Percentiles rank a stretch among this genome's conserved stretches.
These are phyloP conservation scores for Tuber melanosporum DNA, from an alignment of 495 filamentous ascomycete species.

Conservation along the genomic window DNA sequence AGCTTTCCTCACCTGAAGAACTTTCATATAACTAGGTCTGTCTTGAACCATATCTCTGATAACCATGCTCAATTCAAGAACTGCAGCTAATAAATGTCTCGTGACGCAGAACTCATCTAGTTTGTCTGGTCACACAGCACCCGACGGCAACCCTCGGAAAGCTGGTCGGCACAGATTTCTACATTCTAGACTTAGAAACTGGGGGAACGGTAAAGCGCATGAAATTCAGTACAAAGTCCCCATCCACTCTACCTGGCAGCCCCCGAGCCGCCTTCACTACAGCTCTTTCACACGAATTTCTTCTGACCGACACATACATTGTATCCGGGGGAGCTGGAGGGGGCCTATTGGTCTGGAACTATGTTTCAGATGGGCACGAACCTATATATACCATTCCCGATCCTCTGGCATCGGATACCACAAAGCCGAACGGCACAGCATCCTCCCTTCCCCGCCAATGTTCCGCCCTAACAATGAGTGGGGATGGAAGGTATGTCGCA, in stretches of 20 bases:
- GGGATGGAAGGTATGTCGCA: slow-evolving; percentile 37
- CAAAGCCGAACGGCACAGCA: slow-evolving; percentile 14
- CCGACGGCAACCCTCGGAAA: slow-evolving; percentile 33
- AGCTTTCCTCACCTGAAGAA: slow-evolving; percentile 40
- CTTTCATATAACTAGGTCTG: slow-evolving; percentile 40
- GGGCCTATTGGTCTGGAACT: slow-evolving; percentile 41
- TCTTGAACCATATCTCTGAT: not conserved
- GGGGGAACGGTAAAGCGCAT: slow-evolving; percentile 29
- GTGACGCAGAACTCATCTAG: slow-evolving; percentile 31
- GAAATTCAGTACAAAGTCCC: slow-evolving; percentile 28
- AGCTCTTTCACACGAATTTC: slow-evolving; percentile 39
- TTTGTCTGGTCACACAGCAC: slow-evolving; percentile 39
- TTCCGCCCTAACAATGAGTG: slow-evolving; percentile 38
- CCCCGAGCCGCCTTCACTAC: slow-evolving; percentile 35
- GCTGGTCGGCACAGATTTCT: slow-evolving; percentile 39
- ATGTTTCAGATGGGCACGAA: slow-evolving; percentile 17
- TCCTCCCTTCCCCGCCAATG: slow-evolving; percentile 32
- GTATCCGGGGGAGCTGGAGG: slow-evolving; percentile 41
- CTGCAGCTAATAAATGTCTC: slow-evolving; percentile 5
- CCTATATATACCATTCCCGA: slow-evolving; percentile 38
- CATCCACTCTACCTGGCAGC: slow-evolving; percentile 15
- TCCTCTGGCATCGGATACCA: slow-evolving; percentile 27
- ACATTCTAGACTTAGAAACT: slow-evolving; percentile 37
- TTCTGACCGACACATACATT: slow-evolving; percentile 40
- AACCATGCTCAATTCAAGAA: not conserved